Percentiles rank a stretch among this genome's conserved stretches.
Evolutionary conservation across 495 filamentous ascomycete genomes (phyloP).

Genomic region (Hypoxylon rickii): DNA sequence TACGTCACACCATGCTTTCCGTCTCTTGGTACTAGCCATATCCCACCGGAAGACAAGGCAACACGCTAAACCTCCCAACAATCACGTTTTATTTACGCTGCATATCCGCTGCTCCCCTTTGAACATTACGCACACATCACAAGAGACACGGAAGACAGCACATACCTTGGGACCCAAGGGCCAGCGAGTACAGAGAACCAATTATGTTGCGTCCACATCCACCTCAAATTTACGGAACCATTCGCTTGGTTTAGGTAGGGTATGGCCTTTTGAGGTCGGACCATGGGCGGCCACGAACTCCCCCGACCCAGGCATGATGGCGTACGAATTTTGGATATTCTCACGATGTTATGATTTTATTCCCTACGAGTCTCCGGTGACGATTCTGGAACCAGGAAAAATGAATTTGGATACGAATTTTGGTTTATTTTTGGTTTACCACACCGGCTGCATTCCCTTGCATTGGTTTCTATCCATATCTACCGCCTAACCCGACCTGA

Average conservation of each 20-base stretch:
- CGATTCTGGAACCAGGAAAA: constrained; percentile 1
- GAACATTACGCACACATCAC: constrained; percentile 11
- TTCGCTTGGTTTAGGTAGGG: constrained; percentile 1
- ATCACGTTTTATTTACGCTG: constrained; percentile 25
- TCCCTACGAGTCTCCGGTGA: no score
- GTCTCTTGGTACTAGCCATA: constrained; percentile 1
- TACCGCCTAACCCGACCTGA: neutral
- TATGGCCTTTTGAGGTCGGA: no score
- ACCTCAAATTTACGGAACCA: constrained; percentile 1
- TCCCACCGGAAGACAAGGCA: constrained; percentile 4
- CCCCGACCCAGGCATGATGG: constrained; percentile 10
- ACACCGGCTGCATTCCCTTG: neutral
- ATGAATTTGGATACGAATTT: constrained; percentile 5
- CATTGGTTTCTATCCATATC: constrained; percentile 5
- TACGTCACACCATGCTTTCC: constrained; percentile 1
- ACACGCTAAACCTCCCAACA: constrained; percentile 7
- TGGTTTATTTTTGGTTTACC: neutral
- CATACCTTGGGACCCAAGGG: constrained; percentile 28
- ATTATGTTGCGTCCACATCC: constrained; percentile 3
- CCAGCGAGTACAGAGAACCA: constrained; percentile 17
- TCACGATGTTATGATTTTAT: constrained; percentile 25
- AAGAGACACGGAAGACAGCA: constrained; percentile 38
- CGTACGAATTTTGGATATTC: constrained; percentile 16
- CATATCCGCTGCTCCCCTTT: constrained; percentile 7
- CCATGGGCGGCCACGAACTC: constrained; percentile 10